Conservation (phyloP, 148 eudicot genomes). For the Rhododendron vialii region DNA sequence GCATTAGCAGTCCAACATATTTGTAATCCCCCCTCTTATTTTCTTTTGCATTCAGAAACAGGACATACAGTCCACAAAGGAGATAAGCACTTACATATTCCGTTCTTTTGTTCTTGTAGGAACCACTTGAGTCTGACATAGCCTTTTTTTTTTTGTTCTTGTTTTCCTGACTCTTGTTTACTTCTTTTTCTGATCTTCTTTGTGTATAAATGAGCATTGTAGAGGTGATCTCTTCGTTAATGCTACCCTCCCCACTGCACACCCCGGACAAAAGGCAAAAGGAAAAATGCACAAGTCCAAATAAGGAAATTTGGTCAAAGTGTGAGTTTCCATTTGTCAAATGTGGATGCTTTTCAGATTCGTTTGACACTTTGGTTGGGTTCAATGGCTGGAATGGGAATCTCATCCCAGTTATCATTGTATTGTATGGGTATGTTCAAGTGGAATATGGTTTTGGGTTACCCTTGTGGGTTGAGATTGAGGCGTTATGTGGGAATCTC, state of each 20-base stretch:
- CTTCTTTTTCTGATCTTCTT: neutral
- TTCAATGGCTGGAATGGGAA: neutral
- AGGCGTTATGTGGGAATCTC: neutral
- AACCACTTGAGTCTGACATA: neutral
- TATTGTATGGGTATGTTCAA: neutral
- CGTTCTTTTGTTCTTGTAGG: neutral
- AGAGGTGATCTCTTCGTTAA: neutral
- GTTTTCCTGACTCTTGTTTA: neutral
- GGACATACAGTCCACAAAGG: neutral
- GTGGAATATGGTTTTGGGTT: neutral
- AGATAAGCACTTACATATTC: neutral
- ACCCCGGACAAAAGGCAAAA: neutral
- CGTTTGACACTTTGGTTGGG: neutral
- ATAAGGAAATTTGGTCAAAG: neutral
- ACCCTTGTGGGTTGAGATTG: neutral
- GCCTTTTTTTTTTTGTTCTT: neutral
- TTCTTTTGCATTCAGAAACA: neutral
- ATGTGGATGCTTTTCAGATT: neutral
- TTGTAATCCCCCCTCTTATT: neutral
- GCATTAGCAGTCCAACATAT: neutral
- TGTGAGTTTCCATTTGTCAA: neutral
- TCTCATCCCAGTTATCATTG: neutral
- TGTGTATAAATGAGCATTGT: neutral
- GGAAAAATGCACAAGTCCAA: neutral
- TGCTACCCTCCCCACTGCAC: neutral